phyloP scores from a whole-genome alignment of 345 rosid genomes.

The Syzygium oleosum region DNA sequence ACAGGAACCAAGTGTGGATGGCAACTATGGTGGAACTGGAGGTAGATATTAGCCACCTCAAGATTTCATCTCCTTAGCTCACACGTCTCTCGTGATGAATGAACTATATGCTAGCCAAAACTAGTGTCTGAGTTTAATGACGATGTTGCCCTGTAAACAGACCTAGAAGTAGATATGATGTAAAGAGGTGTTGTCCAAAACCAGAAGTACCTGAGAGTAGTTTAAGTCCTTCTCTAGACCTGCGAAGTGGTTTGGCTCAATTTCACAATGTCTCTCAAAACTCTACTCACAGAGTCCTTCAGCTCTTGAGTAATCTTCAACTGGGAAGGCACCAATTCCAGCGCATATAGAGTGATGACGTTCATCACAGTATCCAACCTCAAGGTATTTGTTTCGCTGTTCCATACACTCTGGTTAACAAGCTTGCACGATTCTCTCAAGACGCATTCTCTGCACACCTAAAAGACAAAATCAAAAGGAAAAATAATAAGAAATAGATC shows the following conservation, averaged over 20 bases:
- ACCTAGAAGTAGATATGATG: background rate
- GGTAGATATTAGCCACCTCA: background rate
- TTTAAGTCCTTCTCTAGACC: background rate
- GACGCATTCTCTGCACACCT: constrained; percentile 69
- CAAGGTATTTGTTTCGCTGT: constrained; percentile 27
- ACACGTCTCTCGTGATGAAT: background rate
- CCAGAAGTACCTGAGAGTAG: background rate
- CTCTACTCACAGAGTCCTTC: constrained; percentile 32
- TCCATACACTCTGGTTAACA: constrained; percentile 48
- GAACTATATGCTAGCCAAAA: background rate
- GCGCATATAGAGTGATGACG: constrained; percentile 40
- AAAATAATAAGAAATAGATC: background rate
- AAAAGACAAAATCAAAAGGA: constrained; percentile 2
- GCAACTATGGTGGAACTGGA: background rate
- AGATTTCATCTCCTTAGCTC: background rate
- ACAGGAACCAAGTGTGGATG: background rate
- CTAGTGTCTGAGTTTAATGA: background rate
- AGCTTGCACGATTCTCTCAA: constrained; percentile 52
- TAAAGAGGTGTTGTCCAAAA: background rate
- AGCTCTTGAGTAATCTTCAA: constrained; percentile 48
- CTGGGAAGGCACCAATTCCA: constrained; percentile 39
- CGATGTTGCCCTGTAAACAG: background rate
- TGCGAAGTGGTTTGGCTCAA: constrained; percentile 29
- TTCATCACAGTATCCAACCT: constrained; percentile 50
- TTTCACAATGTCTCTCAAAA: constrained; percentile 45